These are phyloP conservation scores for Trichoderma virens DNA, from an alignment of 495 filamentous ascomycete genomes.

Conservation along the genomic window DNA sequence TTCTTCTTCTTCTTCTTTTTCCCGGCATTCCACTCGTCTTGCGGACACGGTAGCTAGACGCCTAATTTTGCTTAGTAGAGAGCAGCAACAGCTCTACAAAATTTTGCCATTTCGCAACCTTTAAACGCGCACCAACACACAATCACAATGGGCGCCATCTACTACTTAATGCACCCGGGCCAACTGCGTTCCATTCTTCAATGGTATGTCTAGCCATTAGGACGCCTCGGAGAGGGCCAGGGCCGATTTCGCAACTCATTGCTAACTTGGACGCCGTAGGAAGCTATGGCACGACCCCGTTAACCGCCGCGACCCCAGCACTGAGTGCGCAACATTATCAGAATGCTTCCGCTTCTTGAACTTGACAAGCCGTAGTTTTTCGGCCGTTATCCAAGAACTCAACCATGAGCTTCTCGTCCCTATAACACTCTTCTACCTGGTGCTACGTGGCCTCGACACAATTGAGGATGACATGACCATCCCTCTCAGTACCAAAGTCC, in stretches of 20 bases:
- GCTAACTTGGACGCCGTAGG: slow-evolving; percentile 41
- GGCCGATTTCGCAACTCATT: not conserved
- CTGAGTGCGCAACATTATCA: slow-evolving; percentile 65
- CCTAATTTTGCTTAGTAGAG: not conserved
- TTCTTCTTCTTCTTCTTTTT: not conserved
- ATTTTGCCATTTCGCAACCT: not conserved
- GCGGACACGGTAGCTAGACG: not conserved
- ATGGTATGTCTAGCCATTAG: slow-evolving; percentile 56
- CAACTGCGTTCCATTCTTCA: slow-evolving; percentile 82
- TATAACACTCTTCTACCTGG: slow-evolving; percentile 87
- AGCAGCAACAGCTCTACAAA: not conserved
- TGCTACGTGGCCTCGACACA: slow-evolving; percentile 84
- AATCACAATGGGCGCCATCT: slow-evolving; percentile 48
- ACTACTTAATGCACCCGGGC: slow-evolving; percentile 68
- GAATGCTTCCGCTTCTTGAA: slow-evolving; percentile 82
- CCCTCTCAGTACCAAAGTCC: slow-evolving; percentile 70
- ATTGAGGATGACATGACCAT: slow-evolving; percentile 99
- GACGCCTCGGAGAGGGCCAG: not conserved
- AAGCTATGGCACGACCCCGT: slow-evolving; percentile 94
- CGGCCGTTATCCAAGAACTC: slow-evolving; percentile 87
- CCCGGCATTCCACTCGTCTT: not conserved
- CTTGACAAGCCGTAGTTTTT: slow-evolving; percentile 86
- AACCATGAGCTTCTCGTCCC: slow-evolving; percentile 89
- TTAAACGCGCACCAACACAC: not conserved
- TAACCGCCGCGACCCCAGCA: slow-evolving; percentile 67